These are phyloP conservation scores for Lipomyces sp. DNA, from an alignment of 805 yeast species.

Conservation along the genomic window DNA sequence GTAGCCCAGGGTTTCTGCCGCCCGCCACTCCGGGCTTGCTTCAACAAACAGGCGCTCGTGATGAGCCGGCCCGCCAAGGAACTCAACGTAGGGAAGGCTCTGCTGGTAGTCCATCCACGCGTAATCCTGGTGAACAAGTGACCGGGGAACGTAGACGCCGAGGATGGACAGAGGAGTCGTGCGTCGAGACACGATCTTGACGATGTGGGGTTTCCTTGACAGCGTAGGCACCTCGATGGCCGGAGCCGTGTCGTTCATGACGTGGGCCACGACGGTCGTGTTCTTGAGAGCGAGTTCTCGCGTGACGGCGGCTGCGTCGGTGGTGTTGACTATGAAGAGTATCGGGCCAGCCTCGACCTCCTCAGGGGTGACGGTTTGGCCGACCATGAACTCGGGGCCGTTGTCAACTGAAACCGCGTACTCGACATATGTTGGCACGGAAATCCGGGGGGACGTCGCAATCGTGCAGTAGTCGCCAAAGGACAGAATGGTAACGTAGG, in stretches of 20 bases:
- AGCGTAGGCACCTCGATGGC: not conserved
- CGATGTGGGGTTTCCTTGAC: constrained; percentile 18
- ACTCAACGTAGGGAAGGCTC: constrained; percentile 23
- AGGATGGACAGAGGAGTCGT: constrained; percentile 18
- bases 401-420: constrained; percentile 22
- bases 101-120: constrained; percentile 12
- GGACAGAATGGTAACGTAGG: constrained; percentile 19
- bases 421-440: constrained; percentile 5
- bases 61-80: constrained; percentile 21
- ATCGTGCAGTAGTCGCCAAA: constrained; percentile 27
- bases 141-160: constrained; percentile 15
- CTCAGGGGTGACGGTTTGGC: constrained; percentile 1
- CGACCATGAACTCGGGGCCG: constrained; percentile 15
- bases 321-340: constrained; percentile 8
- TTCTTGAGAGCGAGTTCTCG: too few relatives aligned
- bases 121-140: constrained; percentile 18
- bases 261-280: too few relatives aligned
- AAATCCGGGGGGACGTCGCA: constrained; percentile 14
- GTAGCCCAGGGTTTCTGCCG: constrained; percentile 16
- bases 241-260: constrained; percentile 8
- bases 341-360: constrained; percentile 15
- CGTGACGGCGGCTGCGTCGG: too few relatives aligned
- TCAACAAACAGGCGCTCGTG: constrained; percentile 4
- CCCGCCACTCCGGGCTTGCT: constrained; percentile 18
- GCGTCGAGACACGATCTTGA: constrained; percentile 19